phyloP scores from a whole-genome alignment of 225 moss, liverwort and hornwort species.

The Bryum argenteum region DNA sequence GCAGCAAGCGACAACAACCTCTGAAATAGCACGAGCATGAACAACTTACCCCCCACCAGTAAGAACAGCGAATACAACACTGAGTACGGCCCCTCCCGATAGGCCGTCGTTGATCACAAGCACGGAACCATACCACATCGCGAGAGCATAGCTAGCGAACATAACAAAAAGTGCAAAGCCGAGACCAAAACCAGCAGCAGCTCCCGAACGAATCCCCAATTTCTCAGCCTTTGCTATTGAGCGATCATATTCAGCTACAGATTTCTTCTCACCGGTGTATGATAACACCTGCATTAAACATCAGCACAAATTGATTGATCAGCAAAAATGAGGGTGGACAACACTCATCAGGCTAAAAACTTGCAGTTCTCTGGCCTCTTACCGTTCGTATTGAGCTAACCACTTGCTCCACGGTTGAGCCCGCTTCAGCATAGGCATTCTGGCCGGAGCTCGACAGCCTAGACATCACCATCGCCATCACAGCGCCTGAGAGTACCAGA shows the following conservation, averaged over 20 bases:
- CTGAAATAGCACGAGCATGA: conserved; percentile 21
- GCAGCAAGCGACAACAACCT: not conserved
- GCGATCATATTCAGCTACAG: conserved; percentile 75
- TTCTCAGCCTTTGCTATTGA: conserved; percentile 68
- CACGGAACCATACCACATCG: conserved; percentile 85
- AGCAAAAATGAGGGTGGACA: not conserved
- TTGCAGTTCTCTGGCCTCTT: conserved; percentile 17
- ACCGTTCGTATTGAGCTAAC: conserved; percentile 90
- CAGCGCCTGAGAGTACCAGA: conserved; percentile 43
- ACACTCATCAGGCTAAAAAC: not conserved
- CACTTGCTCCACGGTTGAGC: conserved; percentile 83
- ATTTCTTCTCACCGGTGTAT: conserved; percentile 75
- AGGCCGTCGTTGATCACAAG: conserved; percentile 62
- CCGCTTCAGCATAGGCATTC: conserved; percentile 78
- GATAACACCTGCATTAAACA: conserved; percentile 86
- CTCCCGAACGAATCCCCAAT: conserved; percentile 58
- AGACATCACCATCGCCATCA: conserved; percentile 56
- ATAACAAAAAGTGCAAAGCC: conserved; percentile 59
- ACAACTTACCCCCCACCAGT: conserved; percentile 74
- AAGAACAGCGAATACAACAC: conserved; percentile 75
- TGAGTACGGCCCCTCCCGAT: conserved; percentile 69
- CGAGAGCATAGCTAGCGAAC: conserved; percentile 65
- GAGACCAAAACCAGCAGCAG: conserved; percentile 56
- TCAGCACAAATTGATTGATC: not conserved
- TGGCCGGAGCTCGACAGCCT: conserved; percentile 52